A percentile compares a stretch with the other conserved stretches of the same genome.
Evolutionary conservation across 352 stramenopile species (phyloP).

Genomic region (Pythium rishiriense): DNA sequence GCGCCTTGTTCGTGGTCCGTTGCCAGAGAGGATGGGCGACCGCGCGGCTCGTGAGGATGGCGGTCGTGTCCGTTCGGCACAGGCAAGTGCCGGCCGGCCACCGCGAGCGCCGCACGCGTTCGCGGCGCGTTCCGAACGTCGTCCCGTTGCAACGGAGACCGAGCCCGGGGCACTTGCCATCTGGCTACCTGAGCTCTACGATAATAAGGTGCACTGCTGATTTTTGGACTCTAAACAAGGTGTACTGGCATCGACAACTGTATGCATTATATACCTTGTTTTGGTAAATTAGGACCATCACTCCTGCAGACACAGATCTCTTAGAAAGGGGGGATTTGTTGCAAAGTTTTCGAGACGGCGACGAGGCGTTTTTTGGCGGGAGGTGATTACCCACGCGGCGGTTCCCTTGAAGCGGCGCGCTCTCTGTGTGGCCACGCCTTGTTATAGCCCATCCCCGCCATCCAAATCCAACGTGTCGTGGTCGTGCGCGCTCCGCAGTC

Average conservation of each 20-base stretch:
- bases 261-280: background rate
- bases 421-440: background rate
- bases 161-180: background rate
- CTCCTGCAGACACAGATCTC: background rate
- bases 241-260: background rate
- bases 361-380: background rate
- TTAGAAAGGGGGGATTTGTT: background rate
- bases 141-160: background rate
- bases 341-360: too few relatives aligned
- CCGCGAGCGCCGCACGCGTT: too few relatives aligned
- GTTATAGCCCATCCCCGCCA: too few relatives aligned
- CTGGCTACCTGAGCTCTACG: background rate
- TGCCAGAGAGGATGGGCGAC: too few relatives aligned
- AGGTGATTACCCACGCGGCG: background rate
- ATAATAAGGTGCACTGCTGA: background rate
- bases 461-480: too few relatives aligned
- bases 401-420: background rate
- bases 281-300: background rate
- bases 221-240: background rate
- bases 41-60: too few relatives aligned
- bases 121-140: too few relatives aligned
- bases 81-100: too few relatives aligned
- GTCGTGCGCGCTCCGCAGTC: too few relatives aligned
- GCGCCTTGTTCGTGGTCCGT: too few relatives aligned
- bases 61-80: too few relatives aligned